Evolutionary conservation across 768 basidiomycete species (phyloP).

Genomic region (Russula emetica): DNA sequence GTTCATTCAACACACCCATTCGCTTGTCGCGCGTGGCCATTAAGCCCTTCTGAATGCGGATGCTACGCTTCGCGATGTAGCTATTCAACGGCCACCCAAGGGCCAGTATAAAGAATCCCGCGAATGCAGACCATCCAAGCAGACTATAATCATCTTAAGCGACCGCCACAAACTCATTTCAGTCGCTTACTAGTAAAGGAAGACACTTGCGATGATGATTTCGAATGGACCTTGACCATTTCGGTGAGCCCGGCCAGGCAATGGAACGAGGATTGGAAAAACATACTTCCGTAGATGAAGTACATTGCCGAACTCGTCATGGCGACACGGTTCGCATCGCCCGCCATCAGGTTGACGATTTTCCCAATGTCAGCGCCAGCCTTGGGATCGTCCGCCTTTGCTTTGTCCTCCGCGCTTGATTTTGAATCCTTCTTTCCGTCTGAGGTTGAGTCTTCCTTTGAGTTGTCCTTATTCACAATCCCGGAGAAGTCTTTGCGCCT

Average conservation of each 20-base stretch:
- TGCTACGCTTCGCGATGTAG: constrained; percentile 53
- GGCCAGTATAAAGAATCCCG: constrained; percentile 65
- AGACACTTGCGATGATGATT: constrained; percentile 62
- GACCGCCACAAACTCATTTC: background rate
- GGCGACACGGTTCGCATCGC: constrained; percentile 60
- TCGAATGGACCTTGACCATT: constrained; percentile 60
- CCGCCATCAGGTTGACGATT: constrained; percentile 86
- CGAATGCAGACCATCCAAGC: constrained; percentile 66
- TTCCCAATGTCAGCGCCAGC: constrained; percentile 85
- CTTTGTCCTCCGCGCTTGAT: background rate
- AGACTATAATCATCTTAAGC: constrained; percentile 39
- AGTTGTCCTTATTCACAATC: constrained; percentile 51
- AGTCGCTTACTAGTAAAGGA: constrained; percentile 64
- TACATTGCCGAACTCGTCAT: constrained; percentile 54
- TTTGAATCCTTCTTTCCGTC: constrained; percentile 23
- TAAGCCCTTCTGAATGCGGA: constrained; percentile 57
- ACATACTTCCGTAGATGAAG: constrained; percentile 61
- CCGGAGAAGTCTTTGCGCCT: constrained; percentile 83
- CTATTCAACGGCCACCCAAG: constrained; percentile 71
- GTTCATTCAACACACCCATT: constrained; percentile 73
- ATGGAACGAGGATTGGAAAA: constrained; percentile 7
- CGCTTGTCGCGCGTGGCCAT: constrained; percentile 65
- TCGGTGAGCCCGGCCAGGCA: background rate
- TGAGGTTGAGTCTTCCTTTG: background rate
- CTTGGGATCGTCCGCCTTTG: constrained; percentile 49